A percentile compares a stretch with the other conserved stretches of the same genome.
phyloP scores from a whole-genome alignment of 352 stramenopile genomes.

The Pythium dissotocum region DNA sequence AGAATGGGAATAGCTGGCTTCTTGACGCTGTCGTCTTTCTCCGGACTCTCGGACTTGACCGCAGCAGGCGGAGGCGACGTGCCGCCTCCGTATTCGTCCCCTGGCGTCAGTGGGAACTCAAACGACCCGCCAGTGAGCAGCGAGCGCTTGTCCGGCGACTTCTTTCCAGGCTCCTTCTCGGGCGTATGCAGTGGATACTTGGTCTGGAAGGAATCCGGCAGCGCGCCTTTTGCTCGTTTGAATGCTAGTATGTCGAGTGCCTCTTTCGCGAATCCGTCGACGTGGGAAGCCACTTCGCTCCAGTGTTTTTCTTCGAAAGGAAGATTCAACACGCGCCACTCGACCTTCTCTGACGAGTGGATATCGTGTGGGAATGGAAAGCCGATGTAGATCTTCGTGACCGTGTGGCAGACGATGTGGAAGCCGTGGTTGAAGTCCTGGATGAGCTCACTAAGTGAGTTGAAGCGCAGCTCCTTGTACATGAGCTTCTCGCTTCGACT shows the following conservation, averaged over 20 bases:
- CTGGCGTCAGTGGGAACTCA: constrained; percentile 38
- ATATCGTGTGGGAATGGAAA: constrained; percentile 87
- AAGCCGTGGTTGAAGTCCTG: constrained; percentile 73
- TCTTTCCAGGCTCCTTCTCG: constrained; percentile 48
- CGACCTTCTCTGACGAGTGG: constrained; percentile 84
- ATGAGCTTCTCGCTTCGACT: constrained; percentile 84
- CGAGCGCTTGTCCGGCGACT: constrained; percentile 42
- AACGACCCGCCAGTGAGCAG: constrained; percentile 35
- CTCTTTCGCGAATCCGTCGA: constrained; percentile 73
- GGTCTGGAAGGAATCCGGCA: constrained; percentile 58
- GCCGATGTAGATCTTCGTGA: constrained; percentile 80
- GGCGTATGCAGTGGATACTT: constrained; percentile 66
- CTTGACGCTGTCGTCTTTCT: constrained; percentile 32
- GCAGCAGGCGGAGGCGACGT: constrained; percentile 20
- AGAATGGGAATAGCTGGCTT: constrained; percentile 44
- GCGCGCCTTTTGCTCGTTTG: constrained; percentile 56
- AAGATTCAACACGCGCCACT: constrained; percentile 85
- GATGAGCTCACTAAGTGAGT: constrained; percentile 74
- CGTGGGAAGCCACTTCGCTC: constrained; percentile 52
- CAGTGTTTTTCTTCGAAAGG: constrained; percentile 45
- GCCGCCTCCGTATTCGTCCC: constrained; percentile 19
- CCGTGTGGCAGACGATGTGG: constrained; percentile 55
- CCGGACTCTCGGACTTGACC: constrained; percentile 24
- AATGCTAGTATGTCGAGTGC: constrained; percentile 65
- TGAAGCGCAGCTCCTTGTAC: constrained; percentile 84